Conservation (phyloP, 2,329 filamentous ascomycete genomes). For the Sarocladium kiliense region DNA sequence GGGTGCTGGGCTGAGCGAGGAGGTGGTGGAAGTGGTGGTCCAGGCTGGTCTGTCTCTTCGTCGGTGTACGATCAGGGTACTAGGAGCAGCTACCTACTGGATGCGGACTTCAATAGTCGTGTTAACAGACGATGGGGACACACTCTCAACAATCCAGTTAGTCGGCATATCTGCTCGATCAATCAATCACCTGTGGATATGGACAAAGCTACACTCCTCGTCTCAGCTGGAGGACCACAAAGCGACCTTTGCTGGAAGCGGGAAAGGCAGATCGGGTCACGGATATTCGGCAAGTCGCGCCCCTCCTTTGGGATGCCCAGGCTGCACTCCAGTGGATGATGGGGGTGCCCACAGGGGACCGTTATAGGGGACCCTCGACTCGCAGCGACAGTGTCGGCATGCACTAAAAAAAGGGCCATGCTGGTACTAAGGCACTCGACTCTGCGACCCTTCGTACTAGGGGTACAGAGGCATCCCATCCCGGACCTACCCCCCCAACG, state of each 20-base stretch:
- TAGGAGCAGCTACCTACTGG: too few relatives aligned
- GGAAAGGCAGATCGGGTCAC: slow-evolving; percentile 5
- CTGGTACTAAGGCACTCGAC: not conserved
- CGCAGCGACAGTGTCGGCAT: too few relatives aligned
- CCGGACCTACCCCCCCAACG: too few relatives aligned
- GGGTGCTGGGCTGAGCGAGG: too few relatives aligned
- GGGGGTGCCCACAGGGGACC: not conserved
- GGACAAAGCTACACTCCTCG: too few relatives aligned
- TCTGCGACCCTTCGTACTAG: too few relatives aligned
- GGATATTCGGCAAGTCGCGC: slow-evolving; percentile 9
- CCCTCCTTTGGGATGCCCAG: not conserved
- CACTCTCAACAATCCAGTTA: too few relatives aligned
- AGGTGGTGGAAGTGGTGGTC: not conserved
- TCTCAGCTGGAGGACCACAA: too few relatives aligned
- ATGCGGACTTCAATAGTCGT: not conserved
- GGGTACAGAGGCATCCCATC: not conserved
- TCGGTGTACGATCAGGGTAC: too few relatives aligned
- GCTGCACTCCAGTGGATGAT: not conserved
- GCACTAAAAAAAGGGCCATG: not conserved
- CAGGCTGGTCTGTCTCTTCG: not conserved
- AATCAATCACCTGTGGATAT: too few relatives aligned
- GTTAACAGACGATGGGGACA: not conserved
- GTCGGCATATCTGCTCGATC: too few relatives aligned
- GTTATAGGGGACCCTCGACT: not conserved
- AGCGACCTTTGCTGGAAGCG: not conserved